A percentile compares a stretch with the other conserved stretches of the same genome.
Conservation (phyloP, 2,329 filamentous ascomycete genomes). For the Diaporthe velutina region DNA sequence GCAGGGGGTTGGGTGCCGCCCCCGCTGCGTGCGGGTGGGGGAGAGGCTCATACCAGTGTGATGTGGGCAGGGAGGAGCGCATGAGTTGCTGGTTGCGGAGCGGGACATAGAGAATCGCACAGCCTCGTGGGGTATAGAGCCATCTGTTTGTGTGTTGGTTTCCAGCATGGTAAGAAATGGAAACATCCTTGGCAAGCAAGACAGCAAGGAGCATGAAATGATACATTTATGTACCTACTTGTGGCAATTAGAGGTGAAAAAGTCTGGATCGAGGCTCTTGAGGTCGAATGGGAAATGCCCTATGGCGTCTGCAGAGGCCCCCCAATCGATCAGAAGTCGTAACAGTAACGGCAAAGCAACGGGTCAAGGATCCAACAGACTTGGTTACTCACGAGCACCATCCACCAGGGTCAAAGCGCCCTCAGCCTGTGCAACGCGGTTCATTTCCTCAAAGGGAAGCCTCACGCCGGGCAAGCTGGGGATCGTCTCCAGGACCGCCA, state of each 20-base stretch:
- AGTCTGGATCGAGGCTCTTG: slow-evolving; percentile 77
- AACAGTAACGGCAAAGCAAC: too few species aligned
- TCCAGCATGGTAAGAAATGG: too few species aligned
- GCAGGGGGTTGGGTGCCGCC: slow-evolving; percentile 55
- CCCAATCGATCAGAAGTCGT: too few species aligned
- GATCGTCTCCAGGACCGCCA: slow-evolving; percentile 86
- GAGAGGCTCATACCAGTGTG: slow-evolving; percentile 76
- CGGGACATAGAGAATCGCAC: slow-evolving; percentile 85
- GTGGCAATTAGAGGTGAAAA: slow-evolving; percentile 88
- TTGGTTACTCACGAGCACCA: slow-evolving; percentile 68
- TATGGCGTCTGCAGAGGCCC: slow-evolving; percentile 66
- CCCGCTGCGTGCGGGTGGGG: slow-evolving; percentile 25
- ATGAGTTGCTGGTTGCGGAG: slow-evolving; percentile 81
- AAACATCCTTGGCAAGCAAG: too few species aligned
- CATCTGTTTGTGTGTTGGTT: slow-evolving; percentile 57
- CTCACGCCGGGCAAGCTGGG: slow-evolving; percentile 82
- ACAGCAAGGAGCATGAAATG: too few species aligned
- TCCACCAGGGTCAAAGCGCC: slow-evolving; percentile 82
- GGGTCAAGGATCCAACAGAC: too few species aligned
- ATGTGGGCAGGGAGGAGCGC: slow-evolving; percentile 81
- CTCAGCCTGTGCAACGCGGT: slow-evolving; percentile 72
- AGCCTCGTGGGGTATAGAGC: slow-evolving; percentile 85
- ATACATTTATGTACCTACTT: slow-evolving; percentile 59
- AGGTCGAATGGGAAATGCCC: slow-evolving; percentile 84
- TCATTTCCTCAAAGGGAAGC: slow-evolving; percentile 81